These are phyloP conservation scores for Lichenothelia convexa DNA, from an alignment of 495 filamentous ascomycete species.

Conservation along the genomic window DNA sequence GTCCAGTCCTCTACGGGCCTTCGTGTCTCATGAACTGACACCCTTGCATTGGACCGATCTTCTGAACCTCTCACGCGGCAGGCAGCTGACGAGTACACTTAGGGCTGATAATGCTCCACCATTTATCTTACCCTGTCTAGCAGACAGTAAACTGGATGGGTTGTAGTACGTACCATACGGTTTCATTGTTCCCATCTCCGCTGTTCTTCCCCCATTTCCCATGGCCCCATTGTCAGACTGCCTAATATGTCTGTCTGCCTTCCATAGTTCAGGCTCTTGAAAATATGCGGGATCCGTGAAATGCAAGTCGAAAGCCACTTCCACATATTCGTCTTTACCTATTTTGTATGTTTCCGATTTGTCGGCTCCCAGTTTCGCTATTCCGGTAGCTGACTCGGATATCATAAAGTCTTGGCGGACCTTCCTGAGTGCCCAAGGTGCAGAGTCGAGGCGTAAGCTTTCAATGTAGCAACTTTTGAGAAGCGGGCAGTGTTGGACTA, in stretches of 20 bases:
- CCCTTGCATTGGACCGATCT: too few relatives aligned
- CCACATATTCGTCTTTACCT: conserved; percentile 29
- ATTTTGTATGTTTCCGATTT: conserved; percentile 21
- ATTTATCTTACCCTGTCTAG: too few relatives aligned
- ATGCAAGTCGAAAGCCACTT: conserved; percentile 31
- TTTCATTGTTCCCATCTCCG: conserved; percentile 20
- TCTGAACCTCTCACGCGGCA: too few relatives aligned
- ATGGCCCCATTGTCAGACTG: conserved; percentile 16
- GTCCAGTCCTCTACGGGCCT: too few relatives aligned
- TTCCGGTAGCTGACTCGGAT: too few relatives aligned
- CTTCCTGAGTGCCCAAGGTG: conserved; percentile 27
- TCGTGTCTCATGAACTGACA: too few relatives aligned
- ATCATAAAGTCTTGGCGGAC: conserved; percentile 27
- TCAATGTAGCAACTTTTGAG: conserved; percentile 37
- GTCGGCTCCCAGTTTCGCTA: conserved; percentile 18
- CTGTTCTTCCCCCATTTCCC: conserved; percentile 13
- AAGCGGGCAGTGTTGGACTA: conserved; percentile 30
- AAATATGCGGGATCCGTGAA: conserved; percentile 31
- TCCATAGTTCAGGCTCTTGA: conserved; percentile 30
- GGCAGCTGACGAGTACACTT: too few relatives aligned
- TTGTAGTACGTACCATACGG: conserved; percentile 31
- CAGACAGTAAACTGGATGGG: too few relatives aligned
- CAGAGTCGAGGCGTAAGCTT: conserved; percentile 32
- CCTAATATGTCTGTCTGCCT: conserved; percentile 32
- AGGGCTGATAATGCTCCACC: too few relatives aligned